Conservation (phyloP, 2,329 filamentous ascomycete genomes). For the Neofusicoccum sp. region DNA sequence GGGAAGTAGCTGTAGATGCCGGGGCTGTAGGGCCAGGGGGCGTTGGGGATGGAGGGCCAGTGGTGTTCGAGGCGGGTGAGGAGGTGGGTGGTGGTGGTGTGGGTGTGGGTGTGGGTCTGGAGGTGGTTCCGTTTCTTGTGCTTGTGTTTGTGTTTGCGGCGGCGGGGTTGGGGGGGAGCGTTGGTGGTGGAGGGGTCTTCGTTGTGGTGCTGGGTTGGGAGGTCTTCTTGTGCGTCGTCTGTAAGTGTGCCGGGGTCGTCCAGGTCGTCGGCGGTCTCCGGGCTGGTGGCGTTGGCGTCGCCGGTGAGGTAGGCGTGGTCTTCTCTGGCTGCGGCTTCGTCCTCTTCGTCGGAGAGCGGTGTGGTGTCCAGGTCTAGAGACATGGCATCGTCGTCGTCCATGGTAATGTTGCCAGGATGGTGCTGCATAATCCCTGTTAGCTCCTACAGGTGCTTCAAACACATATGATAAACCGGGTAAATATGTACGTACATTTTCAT, state of each 20-base stretch:
- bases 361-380: neutral
- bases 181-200: too few species aligned
- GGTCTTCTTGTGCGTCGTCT: neutral
- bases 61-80: neutral
- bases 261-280: neutral
- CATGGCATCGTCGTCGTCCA: neutral
- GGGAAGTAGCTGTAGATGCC: neutral
- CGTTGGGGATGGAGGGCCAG: neutral
- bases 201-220: too few species aligned
- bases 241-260: neutral
- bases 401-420: too few species aligned
- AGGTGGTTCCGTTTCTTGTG: too few species aligned
- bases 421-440: too few species aligned
- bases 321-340: too few species aligned
- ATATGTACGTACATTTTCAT: neutral
- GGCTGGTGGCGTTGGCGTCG: constrained; percentile 16
- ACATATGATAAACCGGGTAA: too few species aligned
- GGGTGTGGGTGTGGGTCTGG: too few species aligned
- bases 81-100: neutral
- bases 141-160: too few species aligned
- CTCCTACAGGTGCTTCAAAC: too few species aligned
- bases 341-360: neutral
- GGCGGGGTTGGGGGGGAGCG: too few species aligned
- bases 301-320: constrained; percentile 29
- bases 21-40: neutral